These are phyloP conservation scores for Solanum lycopersicoides DNA, from an alignment of 257 asterid species.

Conservation along the genomic window DNA sequence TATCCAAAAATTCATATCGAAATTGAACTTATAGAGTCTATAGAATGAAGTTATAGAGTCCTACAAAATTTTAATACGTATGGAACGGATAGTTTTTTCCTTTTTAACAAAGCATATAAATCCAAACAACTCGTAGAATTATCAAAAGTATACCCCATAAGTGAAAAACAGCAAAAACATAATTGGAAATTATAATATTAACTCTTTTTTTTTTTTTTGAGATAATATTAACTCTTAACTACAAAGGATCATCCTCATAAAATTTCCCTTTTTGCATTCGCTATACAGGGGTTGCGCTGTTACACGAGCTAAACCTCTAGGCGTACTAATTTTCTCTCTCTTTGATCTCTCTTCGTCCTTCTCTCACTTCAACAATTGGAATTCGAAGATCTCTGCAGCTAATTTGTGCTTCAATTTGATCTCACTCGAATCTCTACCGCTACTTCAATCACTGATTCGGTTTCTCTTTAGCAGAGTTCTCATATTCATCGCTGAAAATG, in stretches of 20 bases:
- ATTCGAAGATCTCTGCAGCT: background rate
- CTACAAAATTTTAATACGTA: too few species aligned
- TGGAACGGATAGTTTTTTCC: too few species aligned
- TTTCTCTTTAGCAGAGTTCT: background rate
- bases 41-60: too few species aligned
- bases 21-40: too few species aligned
- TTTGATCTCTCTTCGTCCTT: slow-evolving; percentile 2
- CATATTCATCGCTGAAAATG: slow-evolving; percentile 9
- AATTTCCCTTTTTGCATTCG: background rate
- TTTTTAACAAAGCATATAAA: background rate
- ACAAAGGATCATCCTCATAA: background rate
- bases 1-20: too few species aligned
- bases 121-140: background rate
- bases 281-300: slow-evolving; percentile 10
- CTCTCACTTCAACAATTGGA: background rate
- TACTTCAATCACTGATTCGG: background rate
- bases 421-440: slow-evolving; percentile 19
- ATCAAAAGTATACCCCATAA: background rate
- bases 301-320: slow-evolving; percentile 13
- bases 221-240: background rate
- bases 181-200: background rate
- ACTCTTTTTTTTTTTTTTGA: too few species aligned
- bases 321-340: slow-evolving; percentile 10
- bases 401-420: background rate
- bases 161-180: background rate